Conservation (phyloP, 768 basidiomycete genomes). For the Pisolithus microcarpus region DNA sequence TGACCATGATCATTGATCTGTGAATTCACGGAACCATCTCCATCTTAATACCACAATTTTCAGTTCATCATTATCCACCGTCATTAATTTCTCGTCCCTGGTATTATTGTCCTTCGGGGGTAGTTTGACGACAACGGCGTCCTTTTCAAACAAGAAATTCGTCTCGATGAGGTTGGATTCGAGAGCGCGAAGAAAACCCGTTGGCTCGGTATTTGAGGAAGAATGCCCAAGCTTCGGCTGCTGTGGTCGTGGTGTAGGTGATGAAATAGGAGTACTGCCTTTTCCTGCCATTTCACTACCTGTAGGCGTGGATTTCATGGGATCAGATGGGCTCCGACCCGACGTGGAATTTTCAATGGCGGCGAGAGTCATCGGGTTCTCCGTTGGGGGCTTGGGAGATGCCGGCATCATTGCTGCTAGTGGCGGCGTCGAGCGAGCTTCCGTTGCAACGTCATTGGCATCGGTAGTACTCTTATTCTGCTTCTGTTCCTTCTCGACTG, state of each 20-base stretch:
- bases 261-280: too few species aligned
- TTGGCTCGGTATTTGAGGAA: background rate
- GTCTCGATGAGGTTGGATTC: conserved; percentile 13
- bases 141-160: conserved; percentile 18
- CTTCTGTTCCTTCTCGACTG: conserved; percentile 4
- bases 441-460: too few species aligned
- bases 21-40: conserved; percentile 14
- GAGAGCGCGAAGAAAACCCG: background rate
- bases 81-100: conserved; percentile 9
- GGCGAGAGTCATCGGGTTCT: too few species aligned
- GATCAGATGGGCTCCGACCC: too few species aligned
- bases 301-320: too few species aligned
- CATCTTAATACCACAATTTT: conserved; percentile 22
- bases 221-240: background rate
- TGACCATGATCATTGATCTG: background rate
- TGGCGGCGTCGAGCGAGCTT: too few species aligned
- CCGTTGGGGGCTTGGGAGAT: too few species aligned
- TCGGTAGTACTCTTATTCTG: background rate
- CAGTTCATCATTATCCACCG: conserved; percentile 10
- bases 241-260: background rate
- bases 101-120: background rate
- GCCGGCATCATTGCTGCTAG: too few species aligned
- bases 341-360: too few species aligned
- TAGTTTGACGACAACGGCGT: conserved; percentile 12
- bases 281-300: too few species aligned